Evolutionary conservation across 805 yeast species (phyloP).

Genomic region (Kodamaea kakaduensis): DNA sequence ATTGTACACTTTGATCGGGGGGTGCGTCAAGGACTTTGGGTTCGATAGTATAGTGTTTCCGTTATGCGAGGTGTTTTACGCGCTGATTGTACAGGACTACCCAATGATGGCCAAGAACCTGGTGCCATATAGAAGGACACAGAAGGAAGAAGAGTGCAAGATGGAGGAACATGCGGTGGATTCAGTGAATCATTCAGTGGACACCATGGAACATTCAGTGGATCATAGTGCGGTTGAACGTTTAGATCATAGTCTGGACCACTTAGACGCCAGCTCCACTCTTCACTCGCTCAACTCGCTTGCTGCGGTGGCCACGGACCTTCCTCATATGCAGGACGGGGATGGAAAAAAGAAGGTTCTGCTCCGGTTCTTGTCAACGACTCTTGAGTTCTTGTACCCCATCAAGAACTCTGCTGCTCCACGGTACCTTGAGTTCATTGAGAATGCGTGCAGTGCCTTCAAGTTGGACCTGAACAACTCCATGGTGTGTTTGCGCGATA

Average conservation of each 20-base stretch:
- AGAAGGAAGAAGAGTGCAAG: too few species aligned
- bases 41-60: conserved; percentile 66
- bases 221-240: conserved; percentile 2
- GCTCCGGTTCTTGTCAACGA: conserved; percentile 50
- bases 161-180: too few species aligned
- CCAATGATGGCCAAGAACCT: conserved; percentile 53
- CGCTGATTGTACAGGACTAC: conserved; percentile 55
- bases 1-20: conserved; percentile 59
- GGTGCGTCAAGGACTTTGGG: conserved; percentile 75
- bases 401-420: conserved; percentile 73
- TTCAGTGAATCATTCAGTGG: too few species aligned
- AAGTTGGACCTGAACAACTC: conserved; percentile 21
- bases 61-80: conserved; percentile 65
- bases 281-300: conserved; percentile 24
- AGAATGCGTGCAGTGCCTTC: conserved; percentile 73
- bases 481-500: conserved; percentile 26
- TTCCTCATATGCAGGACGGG: conserved; percentile 16
- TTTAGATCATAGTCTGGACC: conserved; percentile 3
- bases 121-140: conserved; percentile 27
- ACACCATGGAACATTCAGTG: too few species aligned
- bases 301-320: conserved; percentile 34
- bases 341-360: conserved; percentile 26
- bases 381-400: conserved; percentile 63
- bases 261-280: conserved; percentile 4
- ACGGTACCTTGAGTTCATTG: conserved; percentile 68